Percentiles rank a stretch among this genome's conserved stretches.
Evolutionary conservation across 1,284 basidiomycete species (phyloP).

Genomic region (Cystobasidium sp.): DNA sequence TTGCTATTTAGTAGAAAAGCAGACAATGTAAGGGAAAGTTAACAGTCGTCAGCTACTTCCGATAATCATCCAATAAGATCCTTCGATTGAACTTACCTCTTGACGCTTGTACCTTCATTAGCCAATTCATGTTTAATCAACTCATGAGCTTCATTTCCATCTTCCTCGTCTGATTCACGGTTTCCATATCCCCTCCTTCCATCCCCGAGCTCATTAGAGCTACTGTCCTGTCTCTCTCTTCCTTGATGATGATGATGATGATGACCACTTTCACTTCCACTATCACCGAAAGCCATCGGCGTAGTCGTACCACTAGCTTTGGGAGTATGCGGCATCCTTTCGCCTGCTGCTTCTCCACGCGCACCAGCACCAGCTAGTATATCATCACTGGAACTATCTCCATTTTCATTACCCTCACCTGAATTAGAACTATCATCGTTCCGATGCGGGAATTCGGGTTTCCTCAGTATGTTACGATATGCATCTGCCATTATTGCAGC

Average conservation of each 20-base stretch:
- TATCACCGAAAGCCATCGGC: slow-evolving; percentile 30
- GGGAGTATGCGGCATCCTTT: slow-evolving; percentile 8
- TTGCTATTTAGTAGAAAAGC: slow-evolving; percentile 1
- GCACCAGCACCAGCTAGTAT: not conserved
- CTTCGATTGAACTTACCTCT: slow-evolving; percentile 6
- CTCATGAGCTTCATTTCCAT: slow-evolving; percentile 38
- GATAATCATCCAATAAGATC: not conserved
- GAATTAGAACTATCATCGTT: slow-evolving; percentile 8
- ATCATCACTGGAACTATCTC: not conserved
- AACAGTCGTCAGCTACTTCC: not conserved
- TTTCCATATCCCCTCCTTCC: slow-evolving; percentile 2
- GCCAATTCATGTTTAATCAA: slow-evolving; percentile 47
- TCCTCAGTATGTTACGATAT: slow-evolving; percentile 77
- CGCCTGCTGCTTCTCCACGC: not conserved
- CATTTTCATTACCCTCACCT: not conserved
- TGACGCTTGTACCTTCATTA: slow-evolving; percentile 45
- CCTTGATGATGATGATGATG: not conserved
- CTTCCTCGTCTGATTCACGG: slow-evolving; percentile 31
- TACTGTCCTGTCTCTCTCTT: not conserved
- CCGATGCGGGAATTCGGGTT: slow-evolving; percentile 68
- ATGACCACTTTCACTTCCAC: not conserved
- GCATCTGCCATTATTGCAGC: slow-evolving; percentile 86
- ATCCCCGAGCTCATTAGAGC: not conserved
- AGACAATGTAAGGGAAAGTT: not conserved
- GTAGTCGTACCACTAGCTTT: slow-evolving; percentile 23